Conservation (phyloP, 345 rosid species). For the Toxicodendron radicans region DNA sequence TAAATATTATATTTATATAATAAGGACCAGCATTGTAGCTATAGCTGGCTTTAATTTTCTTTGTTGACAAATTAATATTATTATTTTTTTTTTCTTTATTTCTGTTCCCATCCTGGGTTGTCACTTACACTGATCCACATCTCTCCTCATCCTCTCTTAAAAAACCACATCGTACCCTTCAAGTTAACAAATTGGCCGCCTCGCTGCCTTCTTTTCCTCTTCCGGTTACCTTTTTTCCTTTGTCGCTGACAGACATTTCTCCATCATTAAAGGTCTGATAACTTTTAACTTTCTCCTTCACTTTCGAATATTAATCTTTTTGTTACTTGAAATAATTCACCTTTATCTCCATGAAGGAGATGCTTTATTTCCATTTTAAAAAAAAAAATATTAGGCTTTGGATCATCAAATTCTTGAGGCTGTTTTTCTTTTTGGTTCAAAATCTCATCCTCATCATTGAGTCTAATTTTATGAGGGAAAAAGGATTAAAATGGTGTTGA, state of each 20-base stretch:
- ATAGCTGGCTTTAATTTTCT: background rate
- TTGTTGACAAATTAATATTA: background rate
- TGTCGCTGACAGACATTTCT: conserved; percentile 36
- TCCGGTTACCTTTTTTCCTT: conserved; percentile 41
- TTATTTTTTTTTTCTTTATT: conserved; percentile 36
- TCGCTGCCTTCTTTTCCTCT: conserved; percentile 30
- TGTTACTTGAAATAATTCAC: background rate
- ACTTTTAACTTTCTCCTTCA: conserved; percentile 19
- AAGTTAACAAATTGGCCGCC: conserved; percentile 52
- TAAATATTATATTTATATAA: too few species aligned
- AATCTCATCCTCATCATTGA: too few species aligned
- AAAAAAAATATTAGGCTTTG: background rate
- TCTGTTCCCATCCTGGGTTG: conserved; percentile 49
- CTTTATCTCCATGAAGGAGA: background rate
- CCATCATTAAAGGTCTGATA: conserved; percentile 40
- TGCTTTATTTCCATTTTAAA: background rate
- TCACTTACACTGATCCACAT: conserved; percentile 43
- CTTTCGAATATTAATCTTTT: background rate
- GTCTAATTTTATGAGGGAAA: too few species aligned
- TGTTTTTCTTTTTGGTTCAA: background rate
- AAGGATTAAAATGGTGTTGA: too few species aligned
- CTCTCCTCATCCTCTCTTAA: conserved; percentile 20
- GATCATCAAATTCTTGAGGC: background rate
- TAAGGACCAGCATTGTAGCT: background rate
- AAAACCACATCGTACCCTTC: conserved; percentile 54